These are phyloP conservation scores for Crassisporium funariophilum DNA, from an alignment of 768 basidiomycete species.

Conservation along the genomic window DNA sequence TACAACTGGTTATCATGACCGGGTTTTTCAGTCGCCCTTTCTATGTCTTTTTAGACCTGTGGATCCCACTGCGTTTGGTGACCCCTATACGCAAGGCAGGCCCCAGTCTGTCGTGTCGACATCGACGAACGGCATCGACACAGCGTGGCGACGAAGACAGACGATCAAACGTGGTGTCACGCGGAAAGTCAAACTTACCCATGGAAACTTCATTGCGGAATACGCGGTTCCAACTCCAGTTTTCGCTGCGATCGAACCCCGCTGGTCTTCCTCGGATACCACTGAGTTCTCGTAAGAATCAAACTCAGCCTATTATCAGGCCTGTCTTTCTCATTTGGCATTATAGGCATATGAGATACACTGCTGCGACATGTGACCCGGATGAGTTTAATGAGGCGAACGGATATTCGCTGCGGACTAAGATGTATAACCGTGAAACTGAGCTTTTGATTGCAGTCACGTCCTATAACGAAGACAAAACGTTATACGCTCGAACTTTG, in stretches of 20 bases:
- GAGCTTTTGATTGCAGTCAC: conserved; percentile 95
- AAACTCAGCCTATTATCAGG: conserved; percentile 7
- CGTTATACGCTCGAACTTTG: conserved; percentile 86
- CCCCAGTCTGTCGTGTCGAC: conserved; percentile 55
- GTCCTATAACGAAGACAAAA: conserved; percentile 92
- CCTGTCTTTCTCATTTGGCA: background rate
- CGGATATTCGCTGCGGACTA: conserved; percentile 85
- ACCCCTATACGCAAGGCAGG: conserved; percentile 56
- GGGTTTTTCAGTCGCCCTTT: conserved; percentile 8
- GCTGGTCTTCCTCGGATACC: conserved; percentile 69
- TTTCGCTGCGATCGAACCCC: conserved; percentile 77
- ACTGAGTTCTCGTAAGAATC: conserved; percentile 87
- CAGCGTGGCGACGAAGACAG: conserved; percentile 75
- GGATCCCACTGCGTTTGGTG: conserved; percentile 65
- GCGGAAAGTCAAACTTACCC: conserved; percentile 91
- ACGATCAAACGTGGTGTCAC: conserved; percentile 91
- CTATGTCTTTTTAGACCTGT: conserved; percentile 34
- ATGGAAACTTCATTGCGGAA: conserved; percentile 91
- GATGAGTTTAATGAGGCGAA: conserved; percentile 81
- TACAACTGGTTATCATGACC: conserved; percentile 1
- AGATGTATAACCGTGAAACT: conserved; percentile 85
- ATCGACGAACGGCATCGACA: conserved; percentile 58
- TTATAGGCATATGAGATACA: conserved; percentile 87
- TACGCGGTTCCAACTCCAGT: conserved; percentile 88
- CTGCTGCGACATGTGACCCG: conserved; percentile 88